Base-by-base conservation (phyloP, 2,329 filamentous ascomycete genomes). In the Hortaea werneckii region DNA sequence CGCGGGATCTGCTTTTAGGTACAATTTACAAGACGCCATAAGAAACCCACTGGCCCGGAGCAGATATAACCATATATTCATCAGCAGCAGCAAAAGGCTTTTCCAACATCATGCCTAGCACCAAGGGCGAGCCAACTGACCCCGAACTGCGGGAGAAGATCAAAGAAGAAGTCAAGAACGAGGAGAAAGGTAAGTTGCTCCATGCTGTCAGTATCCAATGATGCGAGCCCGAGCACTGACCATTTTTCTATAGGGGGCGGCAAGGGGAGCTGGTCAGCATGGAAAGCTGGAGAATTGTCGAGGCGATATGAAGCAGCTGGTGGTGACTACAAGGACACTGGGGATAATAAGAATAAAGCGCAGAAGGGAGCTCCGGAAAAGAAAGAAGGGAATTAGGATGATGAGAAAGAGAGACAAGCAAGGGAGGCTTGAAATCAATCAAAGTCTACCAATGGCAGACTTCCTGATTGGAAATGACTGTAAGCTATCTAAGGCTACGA, bases 161-260 rank as follows among this genome's bases (percentile, higher is more conserved):
- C 48, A 61, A 62, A 50, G 58, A 62, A 48, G 59, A 62, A 46
- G 59, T 62, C 28, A 61, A 61, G 49, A 42, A 43, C 9, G 58
- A 61, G 41, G 56, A 60, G 50, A 62, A 62, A 51, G 59, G 59
- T 58, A 35, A 35, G 32, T 35, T 9, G n/a, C 20, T 20, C 20
- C 20, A 20, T 20, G 20, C 20, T 20, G 13, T 5, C 12, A 10
- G 4, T 34, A 26, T 34, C 29, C 28, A 32, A n/a, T 13, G 8
- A 39, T 10, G 20, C 10, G 9, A 6, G 32, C 27, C 11, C 29
- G 8, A 10, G 12, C 11, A 11, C 34, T 43, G 29, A 45, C 40
- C 12, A 35, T 40, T 20, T 20, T 20, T 20, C 27, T 12, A 30
- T 43, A 60, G 59, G 59, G 28, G 59, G 59, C 29, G 59, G 59